These are phyloP conservation scores for Dactylellina parvicollis DNA, from an alignment of 2,329 filamentous ascomycete species.

Conservation along the genomic window DNA sequence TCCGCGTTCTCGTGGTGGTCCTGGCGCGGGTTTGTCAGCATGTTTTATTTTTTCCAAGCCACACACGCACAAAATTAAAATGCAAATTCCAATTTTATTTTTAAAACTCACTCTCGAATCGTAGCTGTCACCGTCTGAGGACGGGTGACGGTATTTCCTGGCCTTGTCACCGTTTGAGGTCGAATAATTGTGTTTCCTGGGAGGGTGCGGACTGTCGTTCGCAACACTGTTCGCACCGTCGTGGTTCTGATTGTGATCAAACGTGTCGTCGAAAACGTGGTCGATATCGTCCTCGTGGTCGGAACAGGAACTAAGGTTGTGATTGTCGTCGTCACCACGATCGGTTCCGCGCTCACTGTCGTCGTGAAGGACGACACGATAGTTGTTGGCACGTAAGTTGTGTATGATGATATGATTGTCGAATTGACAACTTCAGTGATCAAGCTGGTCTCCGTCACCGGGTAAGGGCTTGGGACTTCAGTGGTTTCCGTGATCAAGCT, in stretches of 20 bases:
- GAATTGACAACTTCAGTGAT: slow-evolving; percentile 36
- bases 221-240: slow-evolving; percentile 26
- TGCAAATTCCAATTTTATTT: not conserved
- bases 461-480: slow-evolving; percentile 36
- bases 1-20: slow-evolving; percentile 10
- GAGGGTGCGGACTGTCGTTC: slow-evolving; percentile 26
- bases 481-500: slow-evolving; percentile 44
- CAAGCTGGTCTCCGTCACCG: slow-evolving; percentile 40
- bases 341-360: slow-evolving; percentile 15
- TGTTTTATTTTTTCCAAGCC: not conserved
- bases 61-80: slow-evolving; percentile 1
- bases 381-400: slow-evolving; percentile 37
- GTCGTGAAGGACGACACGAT: slow-evolving; percentile 49
- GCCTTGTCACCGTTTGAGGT: slow-evolving; percentile 23
- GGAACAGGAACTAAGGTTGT: slow-evolving; percentile 29
- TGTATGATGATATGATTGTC: slow-evolving; percentile 32
- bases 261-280: slow-evolving; percentile 16
- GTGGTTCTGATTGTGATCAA: slow-evolving; percentile 19
- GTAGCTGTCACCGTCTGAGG: slow-evolving; percentile 26
- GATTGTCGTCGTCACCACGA: slow-evolving; percentile 29
- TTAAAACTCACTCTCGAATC: slow-evolving; percentile 27
- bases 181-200: slow-evolving; percentile 27
- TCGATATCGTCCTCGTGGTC: slow-evolving; percentile 15
- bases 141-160: slow-evolving; percentile 26
- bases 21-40: slow-evolving; percentile 21